Percentiles rank a stretch among this genome's conserved stretches.
Evolutionary conservation across 495 filamentous ascomycete species (phyloP).

Genomic region (Glarea lozoyensis): DNA sequence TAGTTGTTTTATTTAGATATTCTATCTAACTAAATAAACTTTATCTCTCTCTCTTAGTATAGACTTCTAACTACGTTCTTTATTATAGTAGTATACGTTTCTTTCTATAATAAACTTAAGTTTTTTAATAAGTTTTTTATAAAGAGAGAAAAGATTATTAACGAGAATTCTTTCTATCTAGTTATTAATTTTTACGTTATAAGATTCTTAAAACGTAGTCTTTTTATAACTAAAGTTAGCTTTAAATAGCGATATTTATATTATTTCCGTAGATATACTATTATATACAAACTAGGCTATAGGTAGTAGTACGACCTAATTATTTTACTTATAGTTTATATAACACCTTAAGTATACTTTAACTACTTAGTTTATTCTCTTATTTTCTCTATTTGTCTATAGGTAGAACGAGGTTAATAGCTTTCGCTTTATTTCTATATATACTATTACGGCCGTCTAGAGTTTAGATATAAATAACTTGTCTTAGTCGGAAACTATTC

Average conservation of each 20-base stretch:
- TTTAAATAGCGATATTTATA: constrained; percentile 3
- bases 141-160: constrained; percentile 9
- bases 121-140: constrained; percentile 13
- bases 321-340: constrained; percentile 4
- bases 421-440: constrained; percentile 2
- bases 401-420: constrained; percentile 5
- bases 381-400: constrained; percentile 2
- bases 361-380: constrained; percentile 3
- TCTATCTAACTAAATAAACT: constrained; percentile 22
- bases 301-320: constrained; percentile 1
- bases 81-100: constrained; percentile 14
- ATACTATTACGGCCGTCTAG: constrained; percentile 2
- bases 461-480: constrained; percentile 12
- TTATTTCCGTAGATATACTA: not conserved
- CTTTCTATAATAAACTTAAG: constrained; percentile 13
- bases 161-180: constrained; percentile 1
- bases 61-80: constrained; percentile 9
- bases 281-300: constrained; percentile 1
- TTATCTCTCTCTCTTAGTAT: constrained; percentile 20
- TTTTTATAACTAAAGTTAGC: constrained; percentile 8
- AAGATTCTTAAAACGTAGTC: constrained; percentile 5
- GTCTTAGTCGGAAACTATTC: constrained; percentile 7
- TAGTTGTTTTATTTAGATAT: constrained; percentile 21
- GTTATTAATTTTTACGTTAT: not conserved
- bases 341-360: constrained; percentile 4